Base-by-base conservation (phyloP, 805 yeast species). In the Saccharomycopsis babjevae region DNA sequence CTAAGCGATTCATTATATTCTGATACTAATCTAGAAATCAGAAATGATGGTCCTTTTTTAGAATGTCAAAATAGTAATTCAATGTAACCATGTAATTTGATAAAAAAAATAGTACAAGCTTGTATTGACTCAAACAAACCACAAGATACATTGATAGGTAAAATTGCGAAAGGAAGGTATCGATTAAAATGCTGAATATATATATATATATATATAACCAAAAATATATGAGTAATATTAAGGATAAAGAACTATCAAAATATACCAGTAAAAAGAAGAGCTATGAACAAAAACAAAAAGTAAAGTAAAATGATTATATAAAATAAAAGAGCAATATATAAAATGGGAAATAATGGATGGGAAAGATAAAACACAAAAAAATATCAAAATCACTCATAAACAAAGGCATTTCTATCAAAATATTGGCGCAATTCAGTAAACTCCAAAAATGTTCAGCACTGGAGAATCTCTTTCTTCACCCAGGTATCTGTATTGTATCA, bases 391-490 rank as follows among this genome's bases (percentile, higher is more conserved):
- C 15, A 7, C 38, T 34, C 32, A 46, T 6, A 22, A 6, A 46
- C 25, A 43, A 43, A 20, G 15, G 20, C 10, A 5, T 46, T 13
- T 25, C 30, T 46, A 34, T 34, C 38, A 46, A 22, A 10, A 46
- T 22, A 25, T 43, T 43, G 5, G 3, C 10, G 32, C 1, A 10
- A 22, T 25, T 16, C 11, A 46, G 25, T 22, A 46, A 46, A 46
- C 15, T n/a, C 52, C 52, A 46, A 46, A 46, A 22, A 25, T 25
- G 32, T 46, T 46, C 52, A 46, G 52, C n/a, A 46, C 52, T 7
- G 52, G 52, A 11, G 52, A 46, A 46, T 46, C 52, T 46, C 52
- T 46, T 46, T 46, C 52, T 22, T 46, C 52, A 15, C 52, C 52
- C 52, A 46, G 52, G n/a, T 20, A 46, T 16, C 52, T 46, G 52